Evolutionary conservation across 2,329 filamentous ascomycete genomes (phyloP), one percentile per base, ranked within the genome.

Genomic region (Capronia epimyces): DNA sequence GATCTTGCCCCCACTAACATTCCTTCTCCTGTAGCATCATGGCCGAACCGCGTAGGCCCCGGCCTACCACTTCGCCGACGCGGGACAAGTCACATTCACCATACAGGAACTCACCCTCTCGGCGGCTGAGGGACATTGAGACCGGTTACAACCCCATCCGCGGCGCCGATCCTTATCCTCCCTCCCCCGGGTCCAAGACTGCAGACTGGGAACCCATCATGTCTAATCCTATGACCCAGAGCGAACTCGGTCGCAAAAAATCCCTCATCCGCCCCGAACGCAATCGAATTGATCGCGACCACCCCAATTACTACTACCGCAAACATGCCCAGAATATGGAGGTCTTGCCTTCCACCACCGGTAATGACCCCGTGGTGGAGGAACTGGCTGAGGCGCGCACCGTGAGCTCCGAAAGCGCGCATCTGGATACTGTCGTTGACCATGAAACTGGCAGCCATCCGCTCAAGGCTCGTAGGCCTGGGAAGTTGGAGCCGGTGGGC

Each of bases 241-340:
- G 56, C 15, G 80, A 82, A 13, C 60, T 83, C 50, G 68, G 70
- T 54, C 82, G 90, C 62, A 97, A 97, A 71, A 83, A 86, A 66
- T 96, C 88, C 68, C 75, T 98, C 57, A 84, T 98, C 65, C 80
- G 87, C 55, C 93, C 93, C 1, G 93, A 98, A 71, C 82, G 93
- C 59, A 86, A 86, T 63, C 82, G 86, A 61, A 88, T 95, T 60
- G 86, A 90, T 61, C 83, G 79, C 58, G 86, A 90, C 61, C 89
- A 97, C 66, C 89, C 90, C 12, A 94, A 97, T 68, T 98, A 96
- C 66, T 81, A 96, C 71, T 98, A 98, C 70, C 83, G 89, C 60
- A 87, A 95, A 67, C 90, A 95, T 79, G 89, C 94, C 8, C 87
- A 89, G 63, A 87, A 91, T 58, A 96, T 98, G 89, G 79, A 84